Conservation (phyloP, 306 rosid species). For the Alnus rubra region DNA sequence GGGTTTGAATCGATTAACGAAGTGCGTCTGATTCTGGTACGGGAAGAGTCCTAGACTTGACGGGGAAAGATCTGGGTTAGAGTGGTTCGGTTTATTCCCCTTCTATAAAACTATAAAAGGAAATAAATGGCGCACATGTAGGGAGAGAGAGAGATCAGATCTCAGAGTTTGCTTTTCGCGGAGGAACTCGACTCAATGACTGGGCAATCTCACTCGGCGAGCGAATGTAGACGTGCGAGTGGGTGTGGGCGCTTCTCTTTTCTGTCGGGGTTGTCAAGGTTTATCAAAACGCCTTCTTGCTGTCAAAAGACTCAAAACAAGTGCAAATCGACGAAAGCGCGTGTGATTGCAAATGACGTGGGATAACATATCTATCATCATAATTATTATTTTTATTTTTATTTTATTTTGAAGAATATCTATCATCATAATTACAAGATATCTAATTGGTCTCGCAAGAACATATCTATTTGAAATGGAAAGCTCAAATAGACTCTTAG, state of each 20-base stretch:
- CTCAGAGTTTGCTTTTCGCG: not conserved
- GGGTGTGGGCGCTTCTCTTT: no score
- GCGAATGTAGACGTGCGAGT: not conserved
- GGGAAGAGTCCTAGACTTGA: not conserved
- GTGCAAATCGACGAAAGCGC: not conserved
- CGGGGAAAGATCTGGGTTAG: constrained; percentile 8
- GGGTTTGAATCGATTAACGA: constrained; percentile 12
- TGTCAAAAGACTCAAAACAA: not conserved
- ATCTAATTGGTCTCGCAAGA: not conserved
- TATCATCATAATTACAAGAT: not conserved
- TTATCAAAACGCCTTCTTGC: not conserved
- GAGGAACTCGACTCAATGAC: not conserved
- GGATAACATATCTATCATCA: not conserved
- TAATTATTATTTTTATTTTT: no score
- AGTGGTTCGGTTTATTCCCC: not conserved
- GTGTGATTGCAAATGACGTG: not conserved
- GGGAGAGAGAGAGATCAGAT: not conserved
- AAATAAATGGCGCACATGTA: not conserved
- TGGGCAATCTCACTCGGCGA: not conserved
- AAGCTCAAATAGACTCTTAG: no score
- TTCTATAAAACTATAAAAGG: not conserved
- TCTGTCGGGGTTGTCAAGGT: no score
- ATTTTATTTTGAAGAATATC: no score
- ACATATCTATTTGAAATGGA: no score
- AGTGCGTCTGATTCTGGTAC: constrained; percentile 4